Evolutionary conservation across 805 yeast species (phyloP), one percentile per base, ranked within the genome.

Genomic region (Yarrowia osloensis): DNA sequence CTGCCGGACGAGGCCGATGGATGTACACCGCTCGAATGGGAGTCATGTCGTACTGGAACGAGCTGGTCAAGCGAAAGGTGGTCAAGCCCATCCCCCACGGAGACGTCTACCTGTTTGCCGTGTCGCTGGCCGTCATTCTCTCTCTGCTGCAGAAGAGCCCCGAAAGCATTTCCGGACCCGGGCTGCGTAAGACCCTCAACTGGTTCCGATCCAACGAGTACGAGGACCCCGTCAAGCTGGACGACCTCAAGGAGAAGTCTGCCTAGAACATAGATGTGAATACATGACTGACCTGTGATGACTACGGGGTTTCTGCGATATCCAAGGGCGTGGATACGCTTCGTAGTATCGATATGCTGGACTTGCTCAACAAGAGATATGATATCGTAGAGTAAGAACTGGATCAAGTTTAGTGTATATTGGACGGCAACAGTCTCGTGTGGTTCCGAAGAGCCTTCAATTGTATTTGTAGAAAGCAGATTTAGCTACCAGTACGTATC

Each of bases 11-110:
- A 42, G 68, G 74, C 13, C 73, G 78, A 68, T 77, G 74, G 68
- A 70, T 75, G 67, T 78, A 75, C 68, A 73, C 77, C 17, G 71
- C 75, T 24, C 69, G 82, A 19, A 70, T 77, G 70, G 81, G 81
- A 3, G 65, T 76, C 26, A 69, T 76, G 65, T 73, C 81, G 15
- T 76, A 77, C 70, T 78, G 78, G 78, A 72, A 74, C 61, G 66
- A 69, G 31, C 67, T 78, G 33, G 72, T 71, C 21, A 73, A 72
- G 66, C 70, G 72, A 44, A 63, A 70, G 31, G 68, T 68, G 21
- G 73, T 74, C 31, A 66, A 68, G 50, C 74, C 78, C 9, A 46
- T 76, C 33, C 72, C 70, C 66, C 68, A 74, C 40, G 78, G 79
- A 55, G 78, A 77, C 21, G 71, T 72, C 4, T 61, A 70, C 13